Base-by-base conservation (phyloP, 2,329 filamentous ascomycete genomes). In the Phaeosphaeriaceae sp. region DNA sequence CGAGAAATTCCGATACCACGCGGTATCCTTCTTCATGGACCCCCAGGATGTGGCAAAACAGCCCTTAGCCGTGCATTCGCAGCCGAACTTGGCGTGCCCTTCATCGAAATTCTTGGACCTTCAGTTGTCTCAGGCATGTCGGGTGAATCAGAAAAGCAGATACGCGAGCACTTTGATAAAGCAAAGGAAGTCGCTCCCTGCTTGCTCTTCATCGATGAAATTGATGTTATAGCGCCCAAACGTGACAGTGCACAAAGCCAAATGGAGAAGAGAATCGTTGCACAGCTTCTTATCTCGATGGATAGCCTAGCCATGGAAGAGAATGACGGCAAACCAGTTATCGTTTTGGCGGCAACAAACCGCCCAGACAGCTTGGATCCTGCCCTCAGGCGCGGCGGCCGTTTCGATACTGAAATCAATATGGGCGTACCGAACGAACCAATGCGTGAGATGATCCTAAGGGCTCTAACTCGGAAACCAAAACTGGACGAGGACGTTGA, bases 341-440 rank as follows among this genome's bases (percentile, higher is more conserved):
- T 97, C 26, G 90, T 96, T 12, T 82, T 97, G 42, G 94, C 92
- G 1, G 94, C 94, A 2, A 97, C 93, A 0, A 96, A 96, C 69
- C 82, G 88, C 29, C 89, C 92, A 0, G 91, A 96, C 64, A 91
- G 88, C 60, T 79, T 99, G 29, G 91, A 97, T 64, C 87, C 92
- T 0, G 86, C 87, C 0, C 76, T 95, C 26, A 83, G 87, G 62
- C 82, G 87, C 71, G 87, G 84, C 45, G 92, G 88, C 8, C 81
- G 87, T 42, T 96, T 96, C 67, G 88, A 90, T 60, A 87, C 85
- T 50, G 92, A 92, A 63, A 88, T 97, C 59, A 92, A 92, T 65
- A 86, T 97, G 70, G 88, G 88, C 17, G 90, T 97, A 29, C 94
- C 94, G 0, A 92, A 90, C 56, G 87, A 94, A 64, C 74, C 80